phyloP scores from a whole-genome alignment of 805 yeast species.

The Kluyveromyces wickerhamii region DNA sequence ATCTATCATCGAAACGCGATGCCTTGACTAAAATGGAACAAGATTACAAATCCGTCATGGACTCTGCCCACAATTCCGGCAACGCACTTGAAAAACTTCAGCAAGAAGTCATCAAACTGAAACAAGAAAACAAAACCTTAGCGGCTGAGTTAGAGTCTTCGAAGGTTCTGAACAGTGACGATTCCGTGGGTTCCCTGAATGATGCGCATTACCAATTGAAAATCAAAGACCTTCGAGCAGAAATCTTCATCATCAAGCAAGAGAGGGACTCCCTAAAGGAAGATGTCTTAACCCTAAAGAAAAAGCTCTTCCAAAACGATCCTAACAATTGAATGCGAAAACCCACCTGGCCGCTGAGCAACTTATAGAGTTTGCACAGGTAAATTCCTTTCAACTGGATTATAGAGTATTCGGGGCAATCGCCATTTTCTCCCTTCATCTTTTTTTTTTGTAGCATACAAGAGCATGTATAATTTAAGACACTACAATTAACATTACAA shows the following conservation, averaged over 20 bases:
- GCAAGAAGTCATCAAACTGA: conserved; percentile 57
- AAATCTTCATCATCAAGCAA: conserved; percentile 67
- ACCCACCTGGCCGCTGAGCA: too few relatives aligned
- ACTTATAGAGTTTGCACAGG: too few relatives aligned
- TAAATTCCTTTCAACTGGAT: too few relatives aligned
- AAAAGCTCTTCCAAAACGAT: conserved; percentile 35
- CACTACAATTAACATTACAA: too few relatives aligned
- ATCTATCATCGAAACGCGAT: conserved; percentile 22
- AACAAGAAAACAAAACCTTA: conserved; percentile 46
- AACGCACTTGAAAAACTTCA: conserved; percentile 69
- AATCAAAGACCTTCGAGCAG: conserved; percentile 78
- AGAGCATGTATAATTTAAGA: too few relatives aligned
- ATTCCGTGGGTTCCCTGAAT: conserved; percentile 21
- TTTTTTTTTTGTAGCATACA: too few relatives aligned
- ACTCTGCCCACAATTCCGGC: conserved; percentile 65
- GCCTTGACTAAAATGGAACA: conserved; percentile 44
- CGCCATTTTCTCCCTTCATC: too few relatives aligned
- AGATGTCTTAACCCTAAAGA: conserved; percentile 49
- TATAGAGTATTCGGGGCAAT: too few relatives aligned
- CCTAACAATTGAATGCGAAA: too few relatives aligned
- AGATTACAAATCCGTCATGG: conserved; percentile 63
- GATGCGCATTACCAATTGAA: conserved; percentile 63
- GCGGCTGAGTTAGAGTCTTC: conserved; percentile 63
- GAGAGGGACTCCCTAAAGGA: conserved; percentile 76
- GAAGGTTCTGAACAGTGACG: conserved; percentile 33